Evolutionary conservation across 768 basidiomycete species (phyloP).

Genomic region (Boletus rubescentipes): DNA sequence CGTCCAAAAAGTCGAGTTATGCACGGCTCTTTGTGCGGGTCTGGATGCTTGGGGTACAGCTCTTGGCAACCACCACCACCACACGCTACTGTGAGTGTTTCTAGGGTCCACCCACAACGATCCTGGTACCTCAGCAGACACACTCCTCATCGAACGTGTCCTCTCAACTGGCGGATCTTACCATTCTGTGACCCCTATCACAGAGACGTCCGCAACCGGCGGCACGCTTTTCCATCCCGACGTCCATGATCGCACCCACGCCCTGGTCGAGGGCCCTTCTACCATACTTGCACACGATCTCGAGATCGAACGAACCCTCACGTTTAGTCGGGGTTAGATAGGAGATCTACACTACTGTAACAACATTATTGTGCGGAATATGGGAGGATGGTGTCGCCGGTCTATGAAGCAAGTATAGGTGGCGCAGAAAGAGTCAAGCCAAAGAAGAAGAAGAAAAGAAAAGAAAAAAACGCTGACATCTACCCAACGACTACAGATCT

Average conservation of each 20-base stretch:
- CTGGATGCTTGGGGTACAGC: not conserved
- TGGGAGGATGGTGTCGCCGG: not conserved
- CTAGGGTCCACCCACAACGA: not conserved
- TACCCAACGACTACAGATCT: not conserved
- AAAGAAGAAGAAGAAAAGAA: too few species aligned
- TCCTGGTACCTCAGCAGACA: not conserved
- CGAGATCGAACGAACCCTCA: constrained; percentile 10
- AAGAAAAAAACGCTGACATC: not conserved
- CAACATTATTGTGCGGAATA: not conserved
- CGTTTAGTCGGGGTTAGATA: too few species aligned
- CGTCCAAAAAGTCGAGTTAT: constrained; percentile 14
- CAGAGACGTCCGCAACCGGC: not conserved
- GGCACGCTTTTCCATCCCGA: constrained; percentile 10
- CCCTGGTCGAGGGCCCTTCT: not conserved
- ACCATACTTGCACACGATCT: not conserved
- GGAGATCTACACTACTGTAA: not conserved
- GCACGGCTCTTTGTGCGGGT: not conserved
- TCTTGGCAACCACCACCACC: not conserved
- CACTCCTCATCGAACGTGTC: constrained; percentile 16
- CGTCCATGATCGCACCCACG: constrained; percentile 9
- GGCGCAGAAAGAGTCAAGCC: too few species aligned
- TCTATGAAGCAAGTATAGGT: not conserved
- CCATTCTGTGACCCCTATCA: constrained; percentile 4
- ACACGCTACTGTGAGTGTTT: constrained; percentile 9
- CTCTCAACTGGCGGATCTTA: constrained; percentile 7